These are phyloP conservation scores for Datisca glomerata DNA, from an alignment of 306 rosid genomes.

Conservation along the genomic window DNA sequence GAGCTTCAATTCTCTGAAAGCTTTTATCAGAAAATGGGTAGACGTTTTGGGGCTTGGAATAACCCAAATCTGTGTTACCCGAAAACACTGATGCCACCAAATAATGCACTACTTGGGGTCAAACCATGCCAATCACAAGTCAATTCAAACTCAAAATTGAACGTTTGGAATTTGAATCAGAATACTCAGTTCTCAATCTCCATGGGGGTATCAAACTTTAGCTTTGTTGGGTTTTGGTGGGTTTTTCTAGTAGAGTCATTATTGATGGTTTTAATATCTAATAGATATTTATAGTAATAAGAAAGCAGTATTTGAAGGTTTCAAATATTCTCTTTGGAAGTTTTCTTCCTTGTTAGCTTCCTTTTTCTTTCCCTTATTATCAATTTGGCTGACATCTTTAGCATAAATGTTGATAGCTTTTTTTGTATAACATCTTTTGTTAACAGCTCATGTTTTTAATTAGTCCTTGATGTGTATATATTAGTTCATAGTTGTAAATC, in stretches of 20 bases:
- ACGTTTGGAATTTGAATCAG: slow-evolving; percentile 17
- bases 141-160: slow-evolving; percentile 17
- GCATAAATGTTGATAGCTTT: too few relatives aligned
- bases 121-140: slow-evolving; percentile 52
- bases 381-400: too few relatives aligned
- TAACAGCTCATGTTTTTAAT: too few relatives aligned
- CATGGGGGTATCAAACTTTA: slow-evolving; percentile 27
- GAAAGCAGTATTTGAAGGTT: too few relatives aligned
- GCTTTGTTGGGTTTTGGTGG: slow-evolving; percentile 34
- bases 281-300: slow-evolving; percentile 1
- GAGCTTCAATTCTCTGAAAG: slow-evolving; percentile 42
- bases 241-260: slow-evolving; percentile 17
- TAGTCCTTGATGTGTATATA: too few relatives aligned
- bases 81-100: slow-evolving; percentile 25
- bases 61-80: slow-evolving; percentile 74
- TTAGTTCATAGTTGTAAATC: too few relatives aligned
- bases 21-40: slow-evolving; percentile 63
- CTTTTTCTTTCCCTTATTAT: too few relatives aligned
- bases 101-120: slow-evolving; percentile 53
- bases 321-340: too few relatives aligned
- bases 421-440: too few relatives aligned
- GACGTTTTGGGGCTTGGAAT: slow-evolving; percentile 77
- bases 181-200: slow-evolving; percentile 26
- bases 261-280: slow-evolving; percentile 19
- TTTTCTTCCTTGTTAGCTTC: too few relatives aligned